Base-by-base conservation (phyloP, 2,329 filamentous ascomycete species). In the Diaporthe batatas region DNA sequence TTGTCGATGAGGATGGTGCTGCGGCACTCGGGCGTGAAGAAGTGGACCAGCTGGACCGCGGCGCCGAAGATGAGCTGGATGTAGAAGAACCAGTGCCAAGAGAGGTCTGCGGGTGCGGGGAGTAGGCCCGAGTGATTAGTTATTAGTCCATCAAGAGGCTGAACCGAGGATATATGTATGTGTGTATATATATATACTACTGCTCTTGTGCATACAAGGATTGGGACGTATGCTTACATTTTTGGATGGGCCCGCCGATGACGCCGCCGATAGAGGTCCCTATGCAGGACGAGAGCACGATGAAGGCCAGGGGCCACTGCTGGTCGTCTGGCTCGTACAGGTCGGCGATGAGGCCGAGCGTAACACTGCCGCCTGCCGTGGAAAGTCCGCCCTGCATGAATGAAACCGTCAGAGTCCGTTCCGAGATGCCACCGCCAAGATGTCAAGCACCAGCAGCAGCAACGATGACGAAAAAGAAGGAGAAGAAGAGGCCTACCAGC, bases 311-410 rank as follows among this genome's bases (percentile, higher is more conserved):
- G 0, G 90, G 88, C 75, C 86, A 88, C 76, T 91, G 87, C 74
- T 91, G 90, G 8, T 87, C 82, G 55, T 88, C 86, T 0, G 88
- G 82, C 65, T 86, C 82, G 80, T 86, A 91, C 85, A 92, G 86
- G 75, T 92, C 90, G 2, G 90, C 90, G 2, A 92, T 86, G 81
- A 92, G 89, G 10, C 90, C 90, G 2, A 92, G 80, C 0, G 90
- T 92, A 36, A 92, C 90, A 6, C 89, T 90, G 6, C 90, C 90
- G 69, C 91, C 91, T 6, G 90, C 90, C 2, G 89, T 90, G 6
- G 88, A 91, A 2, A 92, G 81, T 72, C 90, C 90, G 55, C 89
- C 72, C 54, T 69, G n/a, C 1, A 39, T n/a, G 12, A 36, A 6
- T 36, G 8, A 6, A 7, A 14, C n/a, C n/a, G 10, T 16, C 16